phyloP scores from a whole-genome alignment of 1,284 basidiomycete species.

The Rhizoctonia solani region DNA sequence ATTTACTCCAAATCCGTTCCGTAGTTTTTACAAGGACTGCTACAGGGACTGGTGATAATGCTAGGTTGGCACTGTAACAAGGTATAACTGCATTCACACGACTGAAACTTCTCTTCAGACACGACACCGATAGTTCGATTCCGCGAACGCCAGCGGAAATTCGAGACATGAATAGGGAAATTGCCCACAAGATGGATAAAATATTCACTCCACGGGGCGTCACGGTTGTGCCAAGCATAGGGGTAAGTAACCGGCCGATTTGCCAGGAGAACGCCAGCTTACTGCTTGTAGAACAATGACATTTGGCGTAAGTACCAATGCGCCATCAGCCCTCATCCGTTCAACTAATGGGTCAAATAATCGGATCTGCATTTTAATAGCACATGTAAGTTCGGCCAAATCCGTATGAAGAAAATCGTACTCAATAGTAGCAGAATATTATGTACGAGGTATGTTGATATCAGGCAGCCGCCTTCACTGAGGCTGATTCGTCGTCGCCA shows the following conservation, averaged over 20 bases:
- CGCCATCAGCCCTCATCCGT: too few species aligned
- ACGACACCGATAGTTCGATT: conserved; percentile 81
- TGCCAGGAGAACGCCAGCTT: neutral
- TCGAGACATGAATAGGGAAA: conserved; percentile 70
- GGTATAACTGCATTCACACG: too few species aligned
- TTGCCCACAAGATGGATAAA: conserved; percentile 71
- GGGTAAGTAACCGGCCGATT: conserved; percentile 45
- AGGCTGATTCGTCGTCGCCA: neutral
- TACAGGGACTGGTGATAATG: conserved; percentile 91
- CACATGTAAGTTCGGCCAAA: conserved; percentile 57
- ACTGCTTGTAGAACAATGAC: conserved; percentile 74
- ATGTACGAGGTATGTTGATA: conserved; percentile 58
- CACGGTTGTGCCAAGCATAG: conserved; percentile 82
- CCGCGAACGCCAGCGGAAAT: conserved; percentile 86
- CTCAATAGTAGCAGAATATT: conserved; percentile 56
- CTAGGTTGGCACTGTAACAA: conserved; percentile 57
- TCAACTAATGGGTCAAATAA: too few species aligned
- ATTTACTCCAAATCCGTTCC: too few species aligned
- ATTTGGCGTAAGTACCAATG: conserved; percentile 85
- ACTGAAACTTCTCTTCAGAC: conserved; percentile 53
- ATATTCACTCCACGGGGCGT: conserved; percentile 72
- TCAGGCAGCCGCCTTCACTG: conserved; percentile 41
- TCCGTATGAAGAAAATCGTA: neutral
- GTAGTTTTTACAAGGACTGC: too few species aligned
- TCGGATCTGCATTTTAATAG: conserved; percentile 45